Conservation (phyloP, 139 green algal species). For the Pleodorina starrii region DNA sequence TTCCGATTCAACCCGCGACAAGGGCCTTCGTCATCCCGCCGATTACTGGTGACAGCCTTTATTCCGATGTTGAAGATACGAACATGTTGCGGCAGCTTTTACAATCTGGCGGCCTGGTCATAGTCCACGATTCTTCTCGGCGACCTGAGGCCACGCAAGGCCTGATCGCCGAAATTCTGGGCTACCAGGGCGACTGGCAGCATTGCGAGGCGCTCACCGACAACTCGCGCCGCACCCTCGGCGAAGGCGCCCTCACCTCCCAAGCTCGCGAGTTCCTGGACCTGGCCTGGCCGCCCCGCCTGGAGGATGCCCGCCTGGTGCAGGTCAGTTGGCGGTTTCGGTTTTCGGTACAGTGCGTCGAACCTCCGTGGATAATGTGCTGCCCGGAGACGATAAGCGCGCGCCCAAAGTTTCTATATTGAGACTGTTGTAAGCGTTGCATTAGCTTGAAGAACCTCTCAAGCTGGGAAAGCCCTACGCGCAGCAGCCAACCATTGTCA, state of each 20-base stretch:
- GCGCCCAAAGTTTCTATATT: no score
- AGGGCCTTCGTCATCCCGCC: neutral
- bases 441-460: no score
- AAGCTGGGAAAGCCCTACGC: no score
- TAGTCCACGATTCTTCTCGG: neutral
- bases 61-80: neutral
- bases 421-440: no score
- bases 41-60: neutral
- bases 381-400: no score
- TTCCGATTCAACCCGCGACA: neutral
- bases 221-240: neutral
- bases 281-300: neutral
- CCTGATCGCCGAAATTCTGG: conserved; percentile 1
- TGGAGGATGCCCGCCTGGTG: neutral
- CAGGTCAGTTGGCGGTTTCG: no score
- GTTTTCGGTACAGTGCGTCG: no score
- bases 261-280: neutral
- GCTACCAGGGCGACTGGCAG: neutral
- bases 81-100: neutral
- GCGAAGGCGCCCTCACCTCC: neutral
- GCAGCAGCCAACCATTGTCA: no score
- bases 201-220: neutral
- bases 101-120: neutral
- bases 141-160: neutral
- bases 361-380: no score